Conservation (phyloP, 768 basidiomycete species). For the Serendipita sp. region DNA sequence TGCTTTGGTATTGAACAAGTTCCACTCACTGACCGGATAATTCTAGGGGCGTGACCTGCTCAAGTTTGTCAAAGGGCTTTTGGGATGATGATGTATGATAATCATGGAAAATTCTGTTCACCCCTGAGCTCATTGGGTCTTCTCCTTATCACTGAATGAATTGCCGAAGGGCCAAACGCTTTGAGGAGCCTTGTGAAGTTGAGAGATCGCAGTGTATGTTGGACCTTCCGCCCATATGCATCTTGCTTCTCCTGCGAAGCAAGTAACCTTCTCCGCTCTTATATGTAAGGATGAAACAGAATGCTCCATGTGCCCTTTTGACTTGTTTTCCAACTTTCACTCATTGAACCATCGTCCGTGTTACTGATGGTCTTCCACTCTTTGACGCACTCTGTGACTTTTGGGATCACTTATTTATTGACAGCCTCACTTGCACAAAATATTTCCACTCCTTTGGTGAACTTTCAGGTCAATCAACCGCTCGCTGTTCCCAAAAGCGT, state of each 20-base stretch:
- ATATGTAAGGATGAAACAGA: neutral
- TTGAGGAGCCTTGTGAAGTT: neutral
- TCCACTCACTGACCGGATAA: no score
- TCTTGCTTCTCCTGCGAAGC: neutral
- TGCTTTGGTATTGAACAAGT: constrained; percentile 10
- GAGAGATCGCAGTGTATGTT: no score
- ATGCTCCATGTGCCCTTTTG: neutral
- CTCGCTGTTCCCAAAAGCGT: constrained; percentile 45
- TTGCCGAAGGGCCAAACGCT: neutral
- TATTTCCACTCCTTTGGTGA: constrained; percentile 19
- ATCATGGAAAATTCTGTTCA: neutral
- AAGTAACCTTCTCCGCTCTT: constrained; percentile 1
- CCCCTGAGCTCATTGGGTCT: neutral
- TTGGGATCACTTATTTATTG: neutral
- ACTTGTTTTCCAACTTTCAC: no score
- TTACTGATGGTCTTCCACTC: neutral
- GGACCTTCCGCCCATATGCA: neutral
- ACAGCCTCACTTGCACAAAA: neutral
- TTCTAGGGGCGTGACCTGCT: constrained; percentile 50
- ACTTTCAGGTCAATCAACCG: constrained; percentile 62
- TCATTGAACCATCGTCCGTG: neutral
- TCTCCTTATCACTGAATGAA: neutral
- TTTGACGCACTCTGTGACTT: neutral
- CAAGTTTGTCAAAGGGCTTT: constrained; percentile 50
- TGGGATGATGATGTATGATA: constrained; percentile 27